Conservation (phyloP, 2,329 filamentous ascomycete species). For the Ciborinia camelliae region DNA sequence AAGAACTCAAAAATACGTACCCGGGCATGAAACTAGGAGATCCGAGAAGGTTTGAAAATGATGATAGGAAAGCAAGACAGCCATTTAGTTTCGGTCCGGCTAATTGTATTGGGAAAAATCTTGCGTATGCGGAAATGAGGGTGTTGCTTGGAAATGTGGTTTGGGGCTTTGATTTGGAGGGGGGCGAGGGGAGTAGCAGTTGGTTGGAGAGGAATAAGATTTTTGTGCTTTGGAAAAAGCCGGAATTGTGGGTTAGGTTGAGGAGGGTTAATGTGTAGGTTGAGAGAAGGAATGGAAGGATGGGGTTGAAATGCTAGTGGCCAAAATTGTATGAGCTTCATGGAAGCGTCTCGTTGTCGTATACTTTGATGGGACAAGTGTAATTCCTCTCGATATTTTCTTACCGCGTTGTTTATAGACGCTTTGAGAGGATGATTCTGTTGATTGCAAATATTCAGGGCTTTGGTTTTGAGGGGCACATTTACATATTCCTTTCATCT, state of each 20-base stretch:
- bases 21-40: neutral
- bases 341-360: too few relatives aligned
- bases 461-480: too few relatives aligned
- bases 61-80: slow-evolving; percentile 13
- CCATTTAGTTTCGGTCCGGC: slow-evolving; percentile 9
- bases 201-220: slow-evolving; percentile 13
- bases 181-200: neutral
- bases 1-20: neutral
- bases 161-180: slow-evolving; percentile 15
- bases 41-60: neutral
- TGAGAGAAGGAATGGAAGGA: neutral
- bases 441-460: too few relatives aligned
- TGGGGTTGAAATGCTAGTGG: too few relatives aligned
- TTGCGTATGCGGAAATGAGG: slow-evolving; percentile 19
- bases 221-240: slow-evolving; percentile 8
- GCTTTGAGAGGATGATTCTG: too few relatives aligned
- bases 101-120: slow-evolving; percentile 19
- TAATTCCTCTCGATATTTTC: too few relatives aligned
- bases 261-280: slow-evolving; percentile 7
- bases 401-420: too few relatives aligned
- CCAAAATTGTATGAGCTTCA: too few relatives aligned
- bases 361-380: too few relatives aligned
- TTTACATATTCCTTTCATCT: too few relatives aligned
- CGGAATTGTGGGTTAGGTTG: slow-evolving; percentile 14
- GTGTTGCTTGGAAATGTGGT: slow-evolving; percentile 10